Base-by-base conservation (phyloP, 2,329 filamentous ascomycete species). In the Aspergillus novoparasiticus region DNA sequence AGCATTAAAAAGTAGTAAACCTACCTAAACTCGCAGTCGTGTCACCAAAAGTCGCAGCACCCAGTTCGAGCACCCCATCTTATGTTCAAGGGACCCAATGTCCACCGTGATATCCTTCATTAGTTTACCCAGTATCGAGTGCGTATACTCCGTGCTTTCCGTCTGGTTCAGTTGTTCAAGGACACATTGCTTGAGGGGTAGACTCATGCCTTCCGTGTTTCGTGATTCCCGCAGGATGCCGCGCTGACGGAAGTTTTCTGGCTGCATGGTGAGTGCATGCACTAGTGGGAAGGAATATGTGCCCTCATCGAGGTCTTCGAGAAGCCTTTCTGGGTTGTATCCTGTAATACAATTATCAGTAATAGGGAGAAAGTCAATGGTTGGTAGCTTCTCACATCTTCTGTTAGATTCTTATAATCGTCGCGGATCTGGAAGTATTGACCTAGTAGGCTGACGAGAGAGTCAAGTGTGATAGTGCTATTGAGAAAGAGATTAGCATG, bases 201-300 rank as follows among this genome's bases (percentile, higher is more conserved):
- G 14, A n/a, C 58, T 36, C 1, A 65, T 56, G 10, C 56, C 39
- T 1, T 32, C 12, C 0, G 48, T 19, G 0, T 30, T 32, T 14
- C 19, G 30, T 1, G 58, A 45, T n/a, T 59, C 59, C 6, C 60
- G 48, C 30, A 64, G 26, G 9, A 58, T 57, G 5, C 34, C 12
- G 16, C 34, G 30, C 9, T 62, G 53, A 10, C 39, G 53, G 14
- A 43, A 30, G 21, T 58, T 55, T n/a, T 34, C 43, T 6, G 53
- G 54, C 2, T 43, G 45, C 11, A n/a, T 26, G 11, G n/a, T 56
- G 9, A 63, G 61, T 0, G 50, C 58, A 81, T 96, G 92, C 72
- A 96, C 94, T 72, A 97, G 87, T 50, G 92, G 92, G 75, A 96
- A 96, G 39, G 89, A 93, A 82, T 96, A 96, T 83, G 96, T 96